Evolutionary conservation across 2,329 filamentous ascomycete genomes (phyloP).

Genomic region (Amauroascus verrucosus): DNA sequence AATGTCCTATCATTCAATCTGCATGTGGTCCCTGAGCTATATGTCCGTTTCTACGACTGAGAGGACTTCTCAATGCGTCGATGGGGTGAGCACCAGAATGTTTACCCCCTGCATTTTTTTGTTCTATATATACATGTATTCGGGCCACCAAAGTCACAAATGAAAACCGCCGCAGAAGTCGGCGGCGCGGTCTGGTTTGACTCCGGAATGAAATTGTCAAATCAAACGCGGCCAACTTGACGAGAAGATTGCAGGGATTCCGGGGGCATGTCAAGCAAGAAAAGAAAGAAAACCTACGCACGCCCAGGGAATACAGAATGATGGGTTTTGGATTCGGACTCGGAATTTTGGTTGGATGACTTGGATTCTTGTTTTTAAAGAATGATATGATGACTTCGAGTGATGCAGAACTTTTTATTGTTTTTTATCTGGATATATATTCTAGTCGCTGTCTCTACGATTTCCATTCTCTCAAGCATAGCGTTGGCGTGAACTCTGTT

Average conservation of each 20-base stretch:
- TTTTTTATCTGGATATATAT: constrained; percentile 8
- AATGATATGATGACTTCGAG: constrained; percentile 10
- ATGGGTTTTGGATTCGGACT: constrained; percentile 1
- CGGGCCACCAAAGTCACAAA: neutral
- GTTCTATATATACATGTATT: constrained; percentile 9
- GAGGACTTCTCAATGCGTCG: neutral
- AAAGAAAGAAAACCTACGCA: no score
- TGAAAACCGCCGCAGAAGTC: neutral
- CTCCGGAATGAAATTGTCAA: neutral
- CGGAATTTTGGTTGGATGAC: constrained; percentile 3
- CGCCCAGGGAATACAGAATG: neutral
- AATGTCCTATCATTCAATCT: neutral
- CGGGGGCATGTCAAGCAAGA: neutral
- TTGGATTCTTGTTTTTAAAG: constrained; percentile 10
- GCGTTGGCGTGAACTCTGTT: constrained; percentile 12
- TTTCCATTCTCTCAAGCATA: constrained; percentile 11
- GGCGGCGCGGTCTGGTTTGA: neutral
- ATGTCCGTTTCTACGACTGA: neutral
- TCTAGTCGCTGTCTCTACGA: neutral
- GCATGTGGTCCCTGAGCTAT: neutral
- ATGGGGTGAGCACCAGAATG: neutral
- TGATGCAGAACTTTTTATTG: constrained; percentile 17
- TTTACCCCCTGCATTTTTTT: neutral
- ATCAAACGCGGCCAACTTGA: neutral
- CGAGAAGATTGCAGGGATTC: neutral